phyloP scores from a whole-genome alignment of 2,329 filamentous ascomycete species.

The Onygena corvina region DNA sequence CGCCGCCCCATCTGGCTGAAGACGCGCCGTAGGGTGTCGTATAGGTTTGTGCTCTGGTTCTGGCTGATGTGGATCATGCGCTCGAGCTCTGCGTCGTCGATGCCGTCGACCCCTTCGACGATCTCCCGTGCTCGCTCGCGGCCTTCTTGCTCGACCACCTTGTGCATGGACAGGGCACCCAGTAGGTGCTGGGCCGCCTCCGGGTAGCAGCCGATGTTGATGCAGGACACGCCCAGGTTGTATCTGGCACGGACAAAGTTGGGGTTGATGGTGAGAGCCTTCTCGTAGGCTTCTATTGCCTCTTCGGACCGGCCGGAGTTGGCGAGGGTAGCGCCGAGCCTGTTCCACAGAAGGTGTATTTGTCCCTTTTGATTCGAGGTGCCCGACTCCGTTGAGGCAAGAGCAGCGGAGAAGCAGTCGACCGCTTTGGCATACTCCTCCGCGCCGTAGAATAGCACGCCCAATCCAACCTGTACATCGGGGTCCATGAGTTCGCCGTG shows the following conservation, averaged over 20 bases:
- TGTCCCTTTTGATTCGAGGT: conserved; percentile 73
- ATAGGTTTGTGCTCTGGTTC: conserved; percentile 92
- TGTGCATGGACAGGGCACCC: conserved; percentile 88
- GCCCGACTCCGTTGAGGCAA: conserved; percentile 74
- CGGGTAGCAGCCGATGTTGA: conserved; percentile 91
- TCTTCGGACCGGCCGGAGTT: conserved; percentile 91
- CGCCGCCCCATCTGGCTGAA: conserved; percentile 89
- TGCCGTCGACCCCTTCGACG: conserved; percentile 47
- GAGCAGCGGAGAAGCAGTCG: conserved; percentile 89
- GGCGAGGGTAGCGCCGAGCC: conserved; percentile 86
- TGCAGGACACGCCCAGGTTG: conserved; percentile 91
- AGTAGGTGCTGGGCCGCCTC: conserved; percentile 89
- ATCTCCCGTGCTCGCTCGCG: conserved; percentile 74
- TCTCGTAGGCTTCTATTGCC: conserved; percentile 91
- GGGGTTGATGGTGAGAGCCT: conserved; percentile 74
- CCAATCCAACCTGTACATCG: conserved; percentile 92
- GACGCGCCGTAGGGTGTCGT: conserved; percentile 87
- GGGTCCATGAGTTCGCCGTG: conserved; percentile 94
- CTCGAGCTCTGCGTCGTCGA: conserved; percentile 63
- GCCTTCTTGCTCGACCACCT: conserved; percentile 75
- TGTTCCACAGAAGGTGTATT: conserved; percentile 92
- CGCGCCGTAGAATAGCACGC: conserved; percentile 92
- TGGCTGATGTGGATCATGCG: conserved; percentile 66
- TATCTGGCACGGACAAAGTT: conserved; percentile 97
- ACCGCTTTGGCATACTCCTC: conserved; percentile 98